These are phyloP conservation scores for Dispira parvispora DNA, from an alignment of 192 early-diverging fungal species.

Conservation along the genomic window DNA sequence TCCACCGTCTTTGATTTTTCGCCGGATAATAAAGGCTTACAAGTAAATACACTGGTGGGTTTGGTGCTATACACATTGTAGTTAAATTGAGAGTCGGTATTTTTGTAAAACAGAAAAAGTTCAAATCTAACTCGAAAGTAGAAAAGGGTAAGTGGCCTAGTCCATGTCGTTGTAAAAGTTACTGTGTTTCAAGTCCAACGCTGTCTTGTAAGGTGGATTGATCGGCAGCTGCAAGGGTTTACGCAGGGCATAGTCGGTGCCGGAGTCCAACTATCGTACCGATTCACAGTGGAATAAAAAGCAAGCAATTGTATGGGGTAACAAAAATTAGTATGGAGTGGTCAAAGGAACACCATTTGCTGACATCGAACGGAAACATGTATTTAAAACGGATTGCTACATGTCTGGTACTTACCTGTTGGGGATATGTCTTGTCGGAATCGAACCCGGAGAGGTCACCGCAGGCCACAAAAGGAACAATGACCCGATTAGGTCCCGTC, in stretches of 20 bases:
- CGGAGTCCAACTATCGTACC: slow-evolving; percentile 17
- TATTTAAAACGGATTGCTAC: background rate
- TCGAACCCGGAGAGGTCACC: slow-evolving; percentile 83
- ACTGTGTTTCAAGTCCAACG: slow-evolving; percentile 53
- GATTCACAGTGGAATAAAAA: too few relatives aligned
- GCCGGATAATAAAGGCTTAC: too few relatives aligned
- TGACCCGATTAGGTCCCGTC: slow-evolving; percentile 50
- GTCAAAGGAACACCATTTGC: too few relatives aligned
- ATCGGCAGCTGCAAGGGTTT: slow-evolving; percentile 76
- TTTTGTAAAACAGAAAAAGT: too few relatives aligned
- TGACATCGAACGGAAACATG: too few relatives aligned
- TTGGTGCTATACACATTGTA: too few relatives aligned
- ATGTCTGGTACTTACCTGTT: slow-evolving; percentile 26
- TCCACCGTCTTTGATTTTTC: too few relatives aligned
- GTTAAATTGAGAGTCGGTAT: too few relatives aligned
- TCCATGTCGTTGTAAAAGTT: slow-evolving; percentile 47
- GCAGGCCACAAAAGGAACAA: slow-evolving; percentile 82
- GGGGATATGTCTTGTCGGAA: slow-evolving; percentile 69
- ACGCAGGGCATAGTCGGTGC: slow-evolving; percentile 26
- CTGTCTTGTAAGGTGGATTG: slow-evolving; percentile 74
- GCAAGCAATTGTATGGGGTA: too few relatives aligned
- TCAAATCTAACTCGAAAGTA: too few relatives aligned
- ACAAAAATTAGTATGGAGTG: too few relatives aligned
- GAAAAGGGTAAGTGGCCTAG: background rate
- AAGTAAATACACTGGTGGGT: too few relatives aligned